These are phyloP conservation scores for Emmonsia crescens DNA, from an alignment of 2,329 filamentous ascomycete genomes.

Conservation along the genomic window DNA sequence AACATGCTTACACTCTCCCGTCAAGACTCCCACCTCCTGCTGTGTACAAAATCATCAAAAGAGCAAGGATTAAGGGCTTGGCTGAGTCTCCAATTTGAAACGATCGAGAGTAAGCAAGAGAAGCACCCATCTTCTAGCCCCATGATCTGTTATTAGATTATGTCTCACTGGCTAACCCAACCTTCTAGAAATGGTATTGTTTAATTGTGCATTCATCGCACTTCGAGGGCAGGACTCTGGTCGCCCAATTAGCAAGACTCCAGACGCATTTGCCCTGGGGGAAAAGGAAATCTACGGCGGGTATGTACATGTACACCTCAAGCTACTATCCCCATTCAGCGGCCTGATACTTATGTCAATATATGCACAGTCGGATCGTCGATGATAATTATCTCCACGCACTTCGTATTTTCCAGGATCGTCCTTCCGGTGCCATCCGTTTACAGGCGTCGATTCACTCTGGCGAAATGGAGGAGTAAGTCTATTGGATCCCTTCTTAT, in stretches of 20 bases:
- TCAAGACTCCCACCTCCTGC: constrained; percentile 27
- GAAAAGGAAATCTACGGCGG: constrained; percentile 42
- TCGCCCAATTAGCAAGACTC: constrained; percentile 28
- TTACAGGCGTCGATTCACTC: constrained; percentile 46
- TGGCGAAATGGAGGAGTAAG: constrained; percentile 41
- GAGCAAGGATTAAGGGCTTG: constrained; percentile 37
- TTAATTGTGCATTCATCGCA: constrained; percentile 47
- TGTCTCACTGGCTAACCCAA: constrained; percentile 3
- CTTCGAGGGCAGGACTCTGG: constrained; percentile 46
- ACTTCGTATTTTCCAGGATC: constrained; percentile 45
- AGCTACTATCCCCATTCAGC: background rate
- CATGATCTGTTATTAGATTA: background rate
- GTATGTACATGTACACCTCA: constrained; percentile 21
- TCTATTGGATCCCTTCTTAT: background rate
- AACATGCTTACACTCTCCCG: constrained; percentile 34
- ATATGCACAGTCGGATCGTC: constrained; percentile 36
- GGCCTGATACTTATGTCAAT: constrained; percentile 8
- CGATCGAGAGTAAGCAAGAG: constrained; percentile 40
- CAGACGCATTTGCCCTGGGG: constrained; percentile 40
- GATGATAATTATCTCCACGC: constrained; percentile 44
- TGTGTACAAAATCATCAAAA: constrained; percentile 26
- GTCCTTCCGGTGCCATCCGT: constrained; percentile 40
- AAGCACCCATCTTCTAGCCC: background rate
- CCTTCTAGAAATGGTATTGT: constrained; percentile 42
- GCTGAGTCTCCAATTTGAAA: constrained; percentile 44